Base-by-base conservation (phyloP, 352 stramenopile species). In the Phytopythium montanum region DNA sequence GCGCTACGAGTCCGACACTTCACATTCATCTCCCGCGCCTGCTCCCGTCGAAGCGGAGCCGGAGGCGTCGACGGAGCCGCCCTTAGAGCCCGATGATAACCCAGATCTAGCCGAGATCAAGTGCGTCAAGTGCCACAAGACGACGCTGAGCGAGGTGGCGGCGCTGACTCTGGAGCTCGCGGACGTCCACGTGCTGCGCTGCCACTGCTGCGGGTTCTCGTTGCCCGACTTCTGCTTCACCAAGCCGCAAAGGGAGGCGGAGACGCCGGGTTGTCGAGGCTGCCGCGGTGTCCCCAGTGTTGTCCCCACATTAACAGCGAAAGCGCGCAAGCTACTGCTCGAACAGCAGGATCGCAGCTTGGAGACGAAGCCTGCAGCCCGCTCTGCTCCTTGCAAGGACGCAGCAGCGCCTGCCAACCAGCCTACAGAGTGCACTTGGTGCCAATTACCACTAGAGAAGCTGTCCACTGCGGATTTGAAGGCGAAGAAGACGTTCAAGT, bases 151-250 rank as follows among this genome's bases (percentile, higher is more conserved):
- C 25, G 23, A 53, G 23, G 46, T 53, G 46, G 46, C 46, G 46
- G 12, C 3, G 9, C 19, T 53, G 46, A 18, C 16, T 0, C 26
- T 16, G 25, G 25, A 33, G 25, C 46, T 53, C 9, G 4, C 46
- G 25, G 25, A 23, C 5, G 12, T 13, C 6, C 5, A 53, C 25
- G 46, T 26, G 46, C 46, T 53, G 25, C 46, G 7, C 16, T 53
- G 46, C 46, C 23, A 38, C 25, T 53, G 46, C 46, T 53, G 46
- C 46, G 46, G 25, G 12, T 14, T 53, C 6, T n/a, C 8, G 23
- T 13, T 53, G 46, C 46, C 46, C 2, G 21, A 14, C 25, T 53
- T 23, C 46, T 53, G 46, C 46, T 53, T 53, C 46, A 53, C 46
- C 1, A 29, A 38, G 25, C 21, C 18, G 46, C 25, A 53, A 13